A percentile compares a stretch with the other conserved stretches of the same genome.
These are phyloP conservation scores for Leptodermis oblonga DNA, from an alignment of 257 asterid genomes.

Conservation along the genomic window DNA sequence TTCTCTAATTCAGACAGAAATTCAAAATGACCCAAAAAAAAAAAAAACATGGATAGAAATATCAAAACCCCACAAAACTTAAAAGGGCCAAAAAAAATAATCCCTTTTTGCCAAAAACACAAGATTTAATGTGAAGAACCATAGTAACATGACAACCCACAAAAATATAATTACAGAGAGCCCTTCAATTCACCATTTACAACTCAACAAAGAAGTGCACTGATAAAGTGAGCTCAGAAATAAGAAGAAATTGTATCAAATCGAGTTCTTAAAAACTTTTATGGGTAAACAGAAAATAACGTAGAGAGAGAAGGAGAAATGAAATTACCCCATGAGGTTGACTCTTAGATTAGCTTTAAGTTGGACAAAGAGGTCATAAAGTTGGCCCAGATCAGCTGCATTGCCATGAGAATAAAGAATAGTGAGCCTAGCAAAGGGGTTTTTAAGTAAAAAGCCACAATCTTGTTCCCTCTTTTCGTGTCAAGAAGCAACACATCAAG, in stretches of 20 bases:
- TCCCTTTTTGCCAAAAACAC: too few species aligned
- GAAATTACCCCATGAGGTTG: slow-evolving; percentile 81
- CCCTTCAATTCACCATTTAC: background rate
- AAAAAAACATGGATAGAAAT: background rate
- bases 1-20: too few species aligned
- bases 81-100: slow-evolving; percentile 19
- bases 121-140: slow-evolving; percentile 13
- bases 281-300: background rate
- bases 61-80: slow-evolving; percentile 7
- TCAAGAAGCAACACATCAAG: slow-evolving; percentile 63
- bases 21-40: too few species aligned
- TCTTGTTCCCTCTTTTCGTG: slow-evolving; percentile 86
- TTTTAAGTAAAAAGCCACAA: slow-evolving; percentile 84
- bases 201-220: background rate
- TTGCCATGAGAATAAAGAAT: slow-evolving; percentile 89
- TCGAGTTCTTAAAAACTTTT: background rate
- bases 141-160: slow-evolving; percentile 15
- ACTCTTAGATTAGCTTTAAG: slow-evolving; percentile 95
- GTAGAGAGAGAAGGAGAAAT: background rate
- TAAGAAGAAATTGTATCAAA: slow-evolving; percentile 2
- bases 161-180: too few species aligned
- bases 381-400: slow-evolving; percentile 99
- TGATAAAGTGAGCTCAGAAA: background rate
- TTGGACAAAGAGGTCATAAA: slow-evolving; percentile 90
- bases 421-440: slow-evolving; percentile 86